Evolutionary conservation across 345 rosid species (phyloP).

Genomic region (Psidium friedrichsthalianum): DNA sequence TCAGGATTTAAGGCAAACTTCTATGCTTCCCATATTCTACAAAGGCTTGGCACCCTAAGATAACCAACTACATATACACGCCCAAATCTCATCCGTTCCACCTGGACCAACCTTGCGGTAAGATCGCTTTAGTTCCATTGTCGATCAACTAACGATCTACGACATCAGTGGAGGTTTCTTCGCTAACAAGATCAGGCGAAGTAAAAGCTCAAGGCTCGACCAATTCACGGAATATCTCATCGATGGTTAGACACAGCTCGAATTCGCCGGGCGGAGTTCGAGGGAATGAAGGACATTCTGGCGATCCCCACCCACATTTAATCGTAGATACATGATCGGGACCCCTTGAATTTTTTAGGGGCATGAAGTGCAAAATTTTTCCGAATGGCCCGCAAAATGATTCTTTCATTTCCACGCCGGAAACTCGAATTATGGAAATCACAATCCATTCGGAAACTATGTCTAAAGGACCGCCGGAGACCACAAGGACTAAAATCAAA

Average conservation of each 20-base stretch:
- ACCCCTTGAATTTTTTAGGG: background rate
- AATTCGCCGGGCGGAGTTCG: too few relatives aligned
- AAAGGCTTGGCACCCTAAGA: too few relatives aligned
- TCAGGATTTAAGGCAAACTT: too few relatives aligned
- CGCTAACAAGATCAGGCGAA: too few relatives aligned
- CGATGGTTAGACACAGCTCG: too few relatives aligned
- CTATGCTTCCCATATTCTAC: too few relatives aligned
- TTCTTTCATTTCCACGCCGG: background rate
- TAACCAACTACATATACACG: background rate
- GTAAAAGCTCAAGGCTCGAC: too few relatives aligned
- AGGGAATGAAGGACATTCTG: background rate
- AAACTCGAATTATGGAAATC: background rate
- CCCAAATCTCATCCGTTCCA: background rate
- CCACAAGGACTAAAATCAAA: background rate
- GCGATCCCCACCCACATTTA: fast-evolving
- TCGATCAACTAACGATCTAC: too few relatives aligned
- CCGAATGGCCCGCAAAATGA: fast-evolving
- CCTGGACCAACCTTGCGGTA: background rate
- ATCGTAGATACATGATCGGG: background rate
- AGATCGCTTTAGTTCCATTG: too few relatives aligned
- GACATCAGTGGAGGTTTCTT: too few relatives aligned
- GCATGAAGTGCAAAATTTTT: background rate
- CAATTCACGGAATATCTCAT: too few relatives aligned
- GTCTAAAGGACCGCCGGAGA: background rate
- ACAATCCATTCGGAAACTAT: background rate